A percentile compares a stretch with the other conserved stretches of the same genome.
Conservation (phyloP, 306 rosid species). For the Vachellia collinsii region DNA sequence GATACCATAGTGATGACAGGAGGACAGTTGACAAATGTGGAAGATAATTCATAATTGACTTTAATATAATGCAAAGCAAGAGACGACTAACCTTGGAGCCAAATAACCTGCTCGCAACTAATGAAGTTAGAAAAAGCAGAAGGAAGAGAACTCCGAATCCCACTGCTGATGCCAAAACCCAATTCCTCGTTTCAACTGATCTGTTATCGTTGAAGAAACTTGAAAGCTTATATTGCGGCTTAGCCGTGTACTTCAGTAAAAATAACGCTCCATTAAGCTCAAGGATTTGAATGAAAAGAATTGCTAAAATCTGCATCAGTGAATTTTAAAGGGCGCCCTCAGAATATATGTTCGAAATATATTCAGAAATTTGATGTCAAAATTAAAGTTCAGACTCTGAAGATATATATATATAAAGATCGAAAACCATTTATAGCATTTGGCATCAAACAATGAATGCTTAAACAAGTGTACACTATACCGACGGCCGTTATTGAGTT, state of each 20-base stretch:
- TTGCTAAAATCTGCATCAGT: slow-evolving; percentile 59
- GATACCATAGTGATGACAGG: neutral
- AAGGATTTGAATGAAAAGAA: slow-evolving; percentile 62
- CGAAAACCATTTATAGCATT: slow-evolving; percentile 6
- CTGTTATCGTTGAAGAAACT: slow-evolving; percentile 49
- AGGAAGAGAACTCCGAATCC: slow-evolving; percentile 70
- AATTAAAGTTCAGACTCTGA: slow-evolving; percentile 3
- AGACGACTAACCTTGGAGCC: slow-evolving; percentile 67
- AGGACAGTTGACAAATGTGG: slow-evolving; percentile 2
- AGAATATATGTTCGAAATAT: neutral
- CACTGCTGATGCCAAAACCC: slow-evolving; percentile 64
- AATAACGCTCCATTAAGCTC: slow-evolving; percentile 61
- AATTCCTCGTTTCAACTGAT: slow-evolving; percentile 52
- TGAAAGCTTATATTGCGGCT: slow-evolving; percentile 50
- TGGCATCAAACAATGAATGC: slow-evolving; percentile 1
- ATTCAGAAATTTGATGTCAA: neutral
- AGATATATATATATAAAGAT: neutral
- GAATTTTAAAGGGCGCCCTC: slow-evolving; percentile 12
- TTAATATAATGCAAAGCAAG: slow-evolving; percentile 8
- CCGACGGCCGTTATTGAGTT: neutral
- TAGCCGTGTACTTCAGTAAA: slow-evolving; percentile 68
- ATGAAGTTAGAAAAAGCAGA: slow-evolving; percentile 59
- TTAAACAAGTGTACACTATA: neutral
- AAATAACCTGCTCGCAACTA: slow-evolving; percentile 47
- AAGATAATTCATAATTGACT: neutral